Percentiles rank a stretch among this genome's conserved stretches.
Conservation (phyloP, 2,329 filamentous ascomycete species). For the Nothophoma quercina region DNA sequence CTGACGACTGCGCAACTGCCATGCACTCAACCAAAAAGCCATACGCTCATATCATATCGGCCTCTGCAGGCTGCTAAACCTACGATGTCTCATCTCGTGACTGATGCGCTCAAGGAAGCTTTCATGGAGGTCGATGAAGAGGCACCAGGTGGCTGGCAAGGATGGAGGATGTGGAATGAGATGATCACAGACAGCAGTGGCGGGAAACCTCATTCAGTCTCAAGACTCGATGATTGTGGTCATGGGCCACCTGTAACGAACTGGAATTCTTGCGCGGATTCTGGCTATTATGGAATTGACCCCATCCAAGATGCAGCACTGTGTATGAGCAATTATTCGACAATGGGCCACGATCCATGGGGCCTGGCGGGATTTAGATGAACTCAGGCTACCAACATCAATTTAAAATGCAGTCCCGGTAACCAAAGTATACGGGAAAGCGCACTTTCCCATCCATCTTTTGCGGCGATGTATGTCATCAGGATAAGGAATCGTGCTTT, state of each 20-base stretch:
- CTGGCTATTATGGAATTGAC: not conserved
- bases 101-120: slow-evolving; percentile 37
- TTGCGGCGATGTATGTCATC: too few species aligned
- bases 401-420: too few species aligned
- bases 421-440: too few species aligned
- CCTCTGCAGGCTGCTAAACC: not conserved
- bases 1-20: too few species aligned
- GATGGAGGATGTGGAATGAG: slow-evolving; percentile 39
- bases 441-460: too few species aligned
- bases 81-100: slow-evolving; percentile 23
- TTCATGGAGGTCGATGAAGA: slow-evolving; percentile 42
- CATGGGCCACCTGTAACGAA: not conserved
- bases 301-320: slow-evolving; percentile 3
- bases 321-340: not conserved
- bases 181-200: slow-evolving; percentile 26
- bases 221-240: not conserved
- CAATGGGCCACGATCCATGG: slow-evolving; percentile 3
- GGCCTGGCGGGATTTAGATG: not conserved
- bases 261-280: not conserved
- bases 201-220: not conserved
- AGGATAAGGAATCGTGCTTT: too few species aligned
- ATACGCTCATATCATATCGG: not conserved
- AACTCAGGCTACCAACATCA: too few species aligned
- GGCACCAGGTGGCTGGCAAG: slow-evolving; percentile 36
- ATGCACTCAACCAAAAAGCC: not conserved